Conservation (phyloP, 495 filamentous ascomycete genomes). For the Geoglossum glabrum region DNA sequence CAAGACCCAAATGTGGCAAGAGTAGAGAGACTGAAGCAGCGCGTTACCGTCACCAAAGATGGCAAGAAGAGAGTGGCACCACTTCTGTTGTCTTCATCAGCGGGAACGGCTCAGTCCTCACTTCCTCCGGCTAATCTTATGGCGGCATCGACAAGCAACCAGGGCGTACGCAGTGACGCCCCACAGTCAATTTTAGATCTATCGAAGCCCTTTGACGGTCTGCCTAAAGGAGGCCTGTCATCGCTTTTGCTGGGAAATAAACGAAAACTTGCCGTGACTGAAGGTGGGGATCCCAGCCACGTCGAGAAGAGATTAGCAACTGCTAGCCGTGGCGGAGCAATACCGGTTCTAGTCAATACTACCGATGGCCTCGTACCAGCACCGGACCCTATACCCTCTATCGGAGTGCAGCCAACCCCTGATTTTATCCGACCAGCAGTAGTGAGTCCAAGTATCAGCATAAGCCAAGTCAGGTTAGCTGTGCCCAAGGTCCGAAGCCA, state of each 20-base stretch:
- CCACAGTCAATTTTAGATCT: constrained; percentile 78
- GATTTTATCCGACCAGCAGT: constrained; percentile 79
- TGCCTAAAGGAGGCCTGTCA: constrained; percentile 75
- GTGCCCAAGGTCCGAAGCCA: constrained; percentile 72
- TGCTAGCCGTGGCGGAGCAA: constrained; percentile 40
- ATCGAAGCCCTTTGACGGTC: constrained; percentile 82
- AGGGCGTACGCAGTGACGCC: constrained; percentile 41
- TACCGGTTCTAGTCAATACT: constrained; percentile 54
- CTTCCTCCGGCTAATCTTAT: constrained; percentile 44
- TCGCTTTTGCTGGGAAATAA: constrained; percentile 83
- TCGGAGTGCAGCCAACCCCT: constrained; percentile 49
- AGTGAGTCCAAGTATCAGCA: constrained; percentile 51
- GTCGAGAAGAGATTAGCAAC: constrained; percentile 39
- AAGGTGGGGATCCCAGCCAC: constrained; percentile 47
- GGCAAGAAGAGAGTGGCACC: constrained; percentile 92
- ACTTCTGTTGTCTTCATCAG: constrained; percentile 66
- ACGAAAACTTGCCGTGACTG: constrained; percentile 48
- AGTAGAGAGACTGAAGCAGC: constrained; percentile 63
- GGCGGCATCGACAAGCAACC: constrained; percentile 39
- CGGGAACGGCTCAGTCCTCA: constrained; percentile 62
- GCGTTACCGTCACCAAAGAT: constrained; percentile 88
- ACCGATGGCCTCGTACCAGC: constrained; percentile 57
- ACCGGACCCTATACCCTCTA: constrained; percentile 26
- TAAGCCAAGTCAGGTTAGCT: constrained; percentile 74
- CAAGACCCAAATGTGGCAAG: constrained; percentile 38